These are phyloP conservation scores for Dactylella cylindrospora DNA, from an alignment of 2,329 filamentous ascomycete genomes.

Conservation along the genomic window DNA sequence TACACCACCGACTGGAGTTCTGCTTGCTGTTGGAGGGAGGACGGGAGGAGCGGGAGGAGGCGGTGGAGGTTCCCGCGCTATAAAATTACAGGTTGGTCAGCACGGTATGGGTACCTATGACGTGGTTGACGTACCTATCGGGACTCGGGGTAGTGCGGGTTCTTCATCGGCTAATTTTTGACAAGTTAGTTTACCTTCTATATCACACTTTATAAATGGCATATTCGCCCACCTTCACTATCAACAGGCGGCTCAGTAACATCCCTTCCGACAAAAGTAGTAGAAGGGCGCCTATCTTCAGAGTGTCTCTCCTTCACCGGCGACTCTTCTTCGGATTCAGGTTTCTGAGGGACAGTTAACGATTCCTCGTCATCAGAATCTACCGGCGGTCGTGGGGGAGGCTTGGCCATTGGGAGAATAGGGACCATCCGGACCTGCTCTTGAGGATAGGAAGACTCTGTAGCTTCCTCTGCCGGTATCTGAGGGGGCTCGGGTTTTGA, in stretches of 20 bases:
- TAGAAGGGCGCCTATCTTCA: conserved; percentile 21
- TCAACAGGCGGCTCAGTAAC: conserved; percentile 20
- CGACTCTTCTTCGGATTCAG: conserved; percentile 36
- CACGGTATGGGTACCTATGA: neutral
- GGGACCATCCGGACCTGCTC: conserved; percentile 34
- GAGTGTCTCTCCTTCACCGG: conserved; percentile 38
- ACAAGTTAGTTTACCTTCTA: no score
- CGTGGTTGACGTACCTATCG: conserved; percentile 1
- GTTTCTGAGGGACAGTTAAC: conserved; percentile 3
- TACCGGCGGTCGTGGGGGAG: neutral
- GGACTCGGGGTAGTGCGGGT: conserved; percentile 3
- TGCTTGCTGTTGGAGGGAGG: conserved; percentile 49
- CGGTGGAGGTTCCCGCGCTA: conserved; percentile 51
- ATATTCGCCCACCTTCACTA: conserved; percentile 42
- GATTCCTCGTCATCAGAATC: conserved; percentile 20
- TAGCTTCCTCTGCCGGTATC: conserved; percentile 12
- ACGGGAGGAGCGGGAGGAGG: conserved; percentile 51
- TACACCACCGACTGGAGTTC: neutral
- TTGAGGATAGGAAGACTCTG: conserved; percentile 11
- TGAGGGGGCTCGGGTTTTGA: conserved; percentile 11
- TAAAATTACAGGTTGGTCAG: conserved; percentile 37
- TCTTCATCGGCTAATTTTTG: conserved; percentile 26
- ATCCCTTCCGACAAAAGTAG: conserved; percentile 2
- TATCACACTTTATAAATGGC: no score
- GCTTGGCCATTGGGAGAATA: conserved; percentile 29